A percentile compares a stretch with the other conserved stretches of the same genome.
Conservation (phyloP, 2,329 filamentous ascomycete genomes). For the Lasiodiplodia sp. region DNA sequence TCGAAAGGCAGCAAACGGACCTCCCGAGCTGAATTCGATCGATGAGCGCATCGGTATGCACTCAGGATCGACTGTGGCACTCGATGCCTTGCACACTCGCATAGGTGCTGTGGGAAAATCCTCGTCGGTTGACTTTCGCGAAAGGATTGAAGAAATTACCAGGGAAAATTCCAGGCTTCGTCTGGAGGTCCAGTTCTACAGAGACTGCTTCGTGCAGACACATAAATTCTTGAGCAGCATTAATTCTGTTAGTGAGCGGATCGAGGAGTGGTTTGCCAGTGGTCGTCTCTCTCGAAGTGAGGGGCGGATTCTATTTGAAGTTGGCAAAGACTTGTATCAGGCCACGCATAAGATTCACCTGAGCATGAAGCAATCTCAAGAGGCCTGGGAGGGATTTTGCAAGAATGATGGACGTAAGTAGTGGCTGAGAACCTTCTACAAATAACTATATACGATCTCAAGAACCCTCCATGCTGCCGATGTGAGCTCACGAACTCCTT, state of each 20-base stretch:
- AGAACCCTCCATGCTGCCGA: neutral
- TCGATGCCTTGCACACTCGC: neutral
- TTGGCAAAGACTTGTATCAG: neutral
- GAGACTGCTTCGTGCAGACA: conserved; percentile 30
- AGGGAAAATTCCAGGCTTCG: conserved; percentile 20
- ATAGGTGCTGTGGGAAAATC: neutral
- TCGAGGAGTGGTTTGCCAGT: neutral
- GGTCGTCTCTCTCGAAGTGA: neutral
- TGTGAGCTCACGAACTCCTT: too few relatives aligned
- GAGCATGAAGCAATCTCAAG: neutral
- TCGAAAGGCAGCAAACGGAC: neutral
- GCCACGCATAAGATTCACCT: neutral
- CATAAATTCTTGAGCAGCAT: conserved; percentile 25
- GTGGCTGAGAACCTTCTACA: neutral
- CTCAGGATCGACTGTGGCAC: neutral
- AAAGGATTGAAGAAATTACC: conserved; percentile 25
- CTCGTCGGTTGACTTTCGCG: conserved; percentile 32
- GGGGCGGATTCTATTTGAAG: neutral
- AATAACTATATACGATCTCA: neutral
- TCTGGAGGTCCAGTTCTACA: conserved; percentile 33
- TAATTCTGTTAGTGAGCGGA: neutral
- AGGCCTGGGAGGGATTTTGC: neutral
- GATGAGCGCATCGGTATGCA: neutral
- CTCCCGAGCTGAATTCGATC: neutral
- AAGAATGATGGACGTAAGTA: neutral